Evolutionary conservation across 2,329 filamentous ascomycete genomes (phyloP), one percentile per base, ranked within the genome.

Genomic region (Stagonosporopsis chrysanthemi): DNA sequence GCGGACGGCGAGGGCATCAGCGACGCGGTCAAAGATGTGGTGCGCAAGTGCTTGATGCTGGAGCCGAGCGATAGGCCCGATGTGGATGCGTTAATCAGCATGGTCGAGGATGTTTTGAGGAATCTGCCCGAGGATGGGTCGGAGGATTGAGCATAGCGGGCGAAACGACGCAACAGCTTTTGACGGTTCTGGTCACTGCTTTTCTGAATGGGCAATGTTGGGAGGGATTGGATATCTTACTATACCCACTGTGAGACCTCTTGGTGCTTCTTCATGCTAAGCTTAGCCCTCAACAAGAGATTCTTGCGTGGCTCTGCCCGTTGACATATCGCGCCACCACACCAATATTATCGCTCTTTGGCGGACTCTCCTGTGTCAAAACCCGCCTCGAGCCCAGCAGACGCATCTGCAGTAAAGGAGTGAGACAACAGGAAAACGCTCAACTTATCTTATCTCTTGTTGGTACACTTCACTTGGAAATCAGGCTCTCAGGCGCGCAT

Each of bases 51-150:
- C 78, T 80, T 99, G 71, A 86, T 82, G 67, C 90, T 98, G 26
- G 95, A 99, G 80, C 90, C 94, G 0, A 85, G 84, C 3, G 94
- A 98, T 74, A 82, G 95, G 63, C 95, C 95, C 15, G 90, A 96
- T 77, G 89, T 97, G 58, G 87, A 92, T 67, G 88, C 95, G 77
- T 79, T 97, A 75, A 95, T 96, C 65, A 78, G 80, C 41, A 84
- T 95, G 74, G 88, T 96, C n/a, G 86, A 93, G 75, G 80, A 81
- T 15, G 89, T 91, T 19, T 84, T 96, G 68, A 82, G 84, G 31
- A 80, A 83, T 52, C 74, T 92, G 62, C 88, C 89, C 0, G 86
- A 88, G 52, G 88, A 90, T 70, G 85, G 71, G 1, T 47, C 38
- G 28, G 47, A 52, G 4, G 42, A 51, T 19, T 56, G 24, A 47